phyloP scores from a whole-genome alignment of 805 yeast species.

The Zygosaccharomyces bisporus region DNA sequence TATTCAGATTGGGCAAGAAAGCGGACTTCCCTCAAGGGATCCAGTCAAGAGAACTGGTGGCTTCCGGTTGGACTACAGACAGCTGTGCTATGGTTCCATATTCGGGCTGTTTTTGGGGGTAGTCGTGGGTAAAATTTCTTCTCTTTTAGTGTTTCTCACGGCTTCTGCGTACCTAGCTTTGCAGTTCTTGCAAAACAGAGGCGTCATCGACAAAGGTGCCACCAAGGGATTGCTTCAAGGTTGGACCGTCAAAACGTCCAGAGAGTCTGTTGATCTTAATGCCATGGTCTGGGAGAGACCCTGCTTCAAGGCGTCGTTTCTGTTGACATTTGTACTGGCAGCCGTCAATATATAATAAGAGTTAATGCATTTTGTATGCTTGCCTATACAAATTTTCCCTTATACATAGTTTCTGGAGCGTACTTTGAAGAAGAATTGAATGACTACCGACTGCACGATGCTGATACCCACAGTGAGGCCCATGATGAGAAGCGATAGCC shows the following conservation, averaged over 20 bases:
- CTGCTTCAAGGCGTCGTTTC: slow-evolving; percentile 27
- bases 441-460: slow-evolving; percentile 70
- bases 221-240: slow-evolving; percentile 15
- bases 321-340: slow-evolving; percentile 26
- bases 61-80: slow-evolving; percentile 21
- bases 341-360: slow-evolving; percentile 24
- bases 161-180: slow-evolving; percentile 22
- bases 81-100: slow-evolving; percentile 31
- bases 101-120: slow-evolving; percentile 29
- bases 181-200: slow-evolving; percentile 29
- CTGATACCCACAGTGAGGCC: slow-evolving; percentile 74
- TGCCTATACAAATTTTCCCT: slow-evolving; percentile 6
- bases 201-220: slow-evolving; percentile 21
- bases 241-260: slow-evolving; percentile 23
- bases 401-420: slow-evolving; percentile 42
- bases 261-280: slow-evolving; percentile 22
- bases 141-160: slow-evolving; percentile 22
- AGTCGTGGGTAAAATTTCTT: slow-evolving; percentile 28
- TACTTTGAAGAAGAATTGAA: slow-evolving; percentile 70
- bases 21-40: slow-evolving; percentile 13
- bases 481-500: slow-evolving; percentile 69
- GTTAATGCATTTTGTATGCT: slow-evolving; percentile 4
- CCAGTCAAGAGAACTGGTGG: slow-evolving; percentile 11
- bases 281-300: slow-evolving; percentile 22
- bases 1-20: slow-evolving; percentile 13